These are phyloP conservation scores for Aspergillus bombycis DNA, from an alignment of 2,329 filamentous ascomycete genomes.

Conservation along the genomic window DNA sequence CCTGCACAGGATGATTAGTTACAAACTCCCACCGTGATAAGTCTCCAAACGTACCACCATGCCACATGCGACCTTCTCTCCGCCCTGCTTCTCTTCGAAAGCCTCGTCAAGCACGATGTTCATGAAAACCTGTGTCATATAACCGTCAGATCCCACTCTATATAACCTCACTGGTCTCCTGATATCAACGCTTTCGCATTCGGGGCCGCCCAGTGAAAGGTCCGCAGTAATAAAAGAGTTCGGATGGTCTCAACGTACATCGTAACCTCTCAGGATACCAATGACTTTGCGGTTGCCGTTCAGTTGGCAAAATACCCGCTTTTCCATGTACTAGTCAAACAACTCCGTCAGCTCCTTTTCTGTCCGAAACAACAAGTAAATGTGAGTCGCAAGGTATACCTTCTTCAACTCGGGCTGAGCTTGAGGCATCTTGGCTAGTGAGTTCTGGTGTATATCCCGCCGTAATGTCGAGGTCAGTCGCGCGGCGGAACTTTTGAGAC, in stretches of 20 bases:
- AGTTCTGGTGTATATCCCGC: constrained; percentile 25
- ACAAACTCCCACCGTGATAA: background rate
- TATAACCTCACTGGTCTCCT: background rate
- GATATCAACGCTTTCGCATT: background rate
- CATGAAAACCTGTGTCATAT: constrained; percentile 75
- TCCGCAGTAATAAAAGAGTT: background rate
- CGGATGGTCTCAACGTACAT: constrained; percentile 63
- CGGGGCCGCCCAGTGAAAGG: background rate
- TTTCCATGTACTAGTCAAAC: constrained; percentile 85
- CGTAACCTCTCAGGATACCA: constrained; percentile 90
- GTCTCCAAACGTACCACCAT: constrained; percentile 72
- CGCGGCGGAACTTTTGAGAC: constrained; percentile 34
- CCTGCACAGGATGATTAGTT: constrained; percentile 53
- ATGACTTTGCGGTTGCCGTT: constrained; percentile 98
- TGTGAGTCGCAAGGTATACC: constrained; percentile 54
- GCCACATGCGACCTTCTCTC: constrained; percentile 86
- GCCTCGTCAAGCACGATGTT: constrained; percentile 98
- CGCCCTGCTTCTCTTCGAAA: constrained; percentile 88
- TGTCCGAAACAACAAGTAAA: constrained; percentile 1
- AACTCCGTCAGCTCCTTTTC: constrained; percentile 21
- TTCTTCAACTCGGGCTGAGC: constrained; percentile 99
- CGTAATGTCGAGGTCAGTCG: constrained; percentile 27
- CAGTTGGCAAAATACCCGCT: constrained; percentile 94
- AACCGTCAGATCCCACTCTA: constrained; percentile 10
- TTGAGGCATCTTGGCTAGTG: constrained; percentile 78